Base-by-base conservation (phyloP, 2,329 filamentous ascomycete species). In the Elsinoe fawcettii region DNA sequence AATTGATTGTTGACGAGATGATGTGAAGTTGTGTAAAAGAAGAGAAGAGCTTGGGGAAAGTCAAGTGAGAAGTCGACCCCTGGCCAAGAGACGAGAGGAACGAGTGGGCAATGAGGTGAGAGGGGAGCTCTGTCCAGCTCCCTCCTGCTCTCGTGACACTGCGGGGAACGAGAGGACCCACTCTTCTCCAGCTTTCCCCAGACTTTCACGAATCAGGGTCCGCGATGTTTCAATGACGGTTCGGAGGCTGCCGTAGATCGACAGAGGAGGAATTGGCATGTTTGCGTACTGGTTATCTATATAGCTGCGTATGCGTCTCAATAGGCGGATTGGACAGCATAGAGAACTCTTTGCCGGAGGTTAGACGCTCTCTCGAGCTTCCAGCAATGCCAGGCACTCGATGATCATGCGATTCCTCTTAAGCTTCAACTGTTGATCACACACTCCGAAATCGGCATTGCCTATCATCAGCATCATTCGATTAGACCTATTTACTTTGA, bases 1-100 rank as follows among this genome's bases (percentile, higher is more conserved):
- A 63, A 61, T 56, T 59, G 61, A 54, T 37, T 51, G 20, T 27
- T 37, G 30, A n/a, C 12, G 30, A 39, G 12, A 16, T 46, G 20
- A n/a, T 11, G 18, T 18, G 41, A 49, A 36, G 56, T 53, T 27
- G 34, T 57, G 41, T 23, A 34, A 51, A 32, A 27, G n/a, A 41
- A 18, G 37, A 58, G 36, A 55, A 43, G 46, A 43, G 18, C 30
- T 27, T 36, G 20, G 51, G 23, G 16, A 27, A 22, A 56, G 25
- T 25, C 34, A 43, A 41, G 14, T 14, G 54, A 49, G 11, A n/a
- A 37, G 20, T 25, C 12, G 18, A 53, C 49, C 30, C 30, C 49
- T 53, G 49, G 49, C 49, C 25, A 18, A 43, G 16, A 43, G 39
- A 18, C n/a, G 16, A 43, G 27, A 32, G 47, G 27, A 20, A 53